phyloP scores from a whole-genome alignment of 2,329 filamentous ascomycete species.

The Paraconiothyrium brasiliense region DNA sequence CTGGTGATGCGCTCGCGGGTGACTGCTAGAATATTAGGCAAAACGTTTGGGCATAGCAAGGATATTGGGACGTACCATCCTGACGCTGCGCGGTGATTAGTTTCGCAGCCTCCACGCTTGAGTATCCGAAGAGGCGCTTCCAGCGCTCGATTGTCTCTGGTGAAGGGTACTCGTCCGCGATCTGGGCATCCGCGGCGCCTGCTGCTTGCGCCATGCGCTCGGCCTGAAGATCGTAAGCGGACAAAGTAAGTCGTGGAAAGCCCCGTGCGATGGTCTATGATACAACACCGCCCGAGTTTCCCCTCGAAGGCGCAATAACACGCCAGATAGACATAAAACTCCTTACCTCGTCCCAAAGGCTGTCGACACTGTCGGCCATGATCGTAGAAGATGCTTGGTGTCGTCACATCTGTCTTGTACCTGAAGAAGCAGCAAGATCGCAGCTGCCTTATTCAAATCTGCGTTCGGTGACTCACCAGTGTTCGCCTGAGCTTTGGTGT shows the following conservation, averaged over 20 bases:
- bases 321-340: too few relatives aligned
- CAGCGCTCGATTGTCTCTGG: constrained; percentile 42
- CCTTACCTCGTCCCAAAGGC: constrained; percentile 4
- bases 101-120: constrained; percentile 40
- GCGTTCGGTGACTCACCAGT: neutral
- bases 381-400: neutral
- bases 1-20: constrained; percentile 46
- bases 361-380: constrained; percentile 1
- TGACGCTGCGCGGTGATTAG: constrained; percentile 45
- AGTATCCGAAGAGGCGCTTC: constrained; percentile 48
- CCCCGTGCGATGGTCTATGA: neutral
- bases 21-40: constrained; percentile 19
- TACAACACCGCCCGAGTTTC: neutral
- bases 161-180: constrained; percentile 28
- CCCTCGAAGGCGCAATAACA: too few relatives aligned
- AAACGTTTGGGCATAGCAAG: neutral
- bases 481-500: neutral
- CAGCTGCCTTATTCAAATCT: neutral
- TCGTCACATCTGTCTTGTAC: neutral
- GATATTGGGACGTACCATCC: constrained; percentile 26
- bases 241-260: neutral
- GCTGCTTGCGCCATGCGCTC: constrained; percentile 30
- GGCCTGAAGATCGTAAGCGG: constrained; percentile 12
- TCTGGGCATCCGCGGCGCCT: constrained; percentile 22
- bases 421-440: neutral